phyloP scores from a whole-genome alignment of 495 filamentous ascomycete genomes.

The Aspergillus panamensis region DNA sequence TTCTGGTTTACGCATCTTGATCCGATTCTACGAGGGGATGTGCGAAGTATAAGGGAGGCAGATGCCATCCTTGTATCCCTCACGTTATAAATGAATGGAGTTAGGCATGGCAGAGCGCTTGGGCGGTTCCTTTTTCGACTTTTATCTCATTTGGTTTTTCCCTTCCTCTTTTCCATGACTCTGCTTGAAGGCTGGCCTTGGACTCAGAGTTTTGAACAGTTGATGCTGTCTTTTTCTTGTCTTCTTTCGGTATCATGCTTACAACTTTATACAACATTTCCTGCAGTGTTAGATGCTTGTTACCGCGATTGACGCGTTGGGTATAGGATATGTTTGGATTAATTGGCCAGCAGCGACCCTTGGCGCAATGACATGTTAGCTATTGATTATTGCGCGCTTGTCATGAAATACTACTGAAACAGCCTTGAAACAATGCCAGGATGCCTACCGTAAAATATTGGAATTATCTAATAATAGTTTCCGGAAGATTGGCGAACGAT shows the following conservation, averaged over 20 bases:
- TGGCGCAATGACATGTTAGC: constrained; percentile 3
- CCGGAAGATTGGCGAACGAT: no score
- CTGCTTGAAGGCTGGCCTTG: constrained; percentile 19
- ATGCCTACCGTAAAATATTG: no score
- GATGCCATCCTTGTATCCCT: not conserved
- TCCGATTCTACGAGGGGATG: not conserved
- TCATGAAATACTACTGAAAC: not conserved
- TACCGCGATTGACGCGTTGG: not conserved
- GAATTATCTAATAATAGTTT: no score
- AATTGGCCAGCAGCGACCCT: constrained; percentile 12
- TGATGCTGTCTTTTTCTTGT: not conserved
- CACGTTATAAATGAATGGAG: constrained; percentile 16
- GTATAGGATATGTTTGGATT: not conserved
- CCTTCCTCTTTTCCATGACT: not conserved
- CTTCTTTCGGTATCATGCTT: not conserved
- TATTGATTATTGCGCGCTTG: not conserved
- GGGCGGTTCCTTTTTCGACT: constrained; percentile 7
- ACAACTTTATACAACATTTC: not conserved
- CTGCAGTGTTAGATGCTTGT: constrained; percentile 1
- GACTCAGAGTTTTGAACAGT: constrained; percentile 1
- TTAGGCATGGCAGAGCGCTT: constrained; percentile 19
- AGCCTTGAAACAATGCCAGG: no score
- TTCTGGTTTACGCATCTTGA: not conserved
- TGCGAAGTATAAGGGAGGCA: not conserved
- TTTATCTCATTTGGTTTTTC: constrained; percentile 8